These are phyloP conservation scores for Mycena rosella DNA, from an alignment of 768 basidiomycete species.

Conservation along the genomic window DNA sequence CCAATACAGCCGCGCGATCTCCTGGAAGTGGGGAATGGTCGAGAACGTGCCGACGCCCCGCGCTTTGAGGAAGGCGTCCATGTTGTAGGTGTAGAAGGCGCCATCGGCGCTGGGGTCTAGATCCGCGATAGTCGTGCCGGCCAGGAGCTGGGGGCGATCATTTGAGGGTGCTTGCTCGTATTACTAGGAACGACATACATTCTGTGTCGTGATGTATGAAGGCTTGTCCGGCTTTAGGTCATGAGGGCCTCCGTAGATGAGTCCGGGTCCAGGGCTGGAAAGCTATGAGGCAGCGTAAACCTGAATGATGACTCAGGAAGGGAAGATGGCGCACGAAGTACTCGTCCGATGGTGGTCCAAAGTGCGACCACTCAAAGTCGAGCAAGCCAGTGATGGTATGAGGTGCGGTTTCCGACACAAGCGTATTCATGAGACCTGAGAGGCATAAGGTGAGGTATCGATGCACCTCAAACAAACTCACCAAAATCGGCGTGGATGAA, in stretches of 20 bases:
- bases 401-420: conserved; percentile 18
- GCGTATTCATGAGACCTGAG: conserved; percentile 17
- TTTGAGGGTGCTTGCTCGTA: too few species aligned
- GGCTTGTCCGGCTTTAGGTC: conserved; percentile 3
- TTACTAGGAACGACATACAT: background rate
- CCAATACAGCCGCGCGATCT: conserved; percentile 28
- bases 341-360: conserved; percentile 22
- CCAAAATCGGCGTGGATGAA: conserved; percentile 27
- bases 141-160: conserved; percentile 9
- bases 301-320: background rate
- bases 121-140: conserved; percentile 4
- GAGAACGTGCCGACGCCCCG: conserved; percentile 18
- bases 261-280: conserved; percentile 20
- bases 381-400: conserved; percentile 16
- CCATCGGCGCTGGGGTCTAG: background rate
- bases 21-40: conserved; percentile 18
- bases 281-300: background rate
- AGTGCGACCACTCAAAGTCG: conserved; percentile 28
- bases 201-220: background rate
- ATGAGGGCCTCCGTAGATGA: conserved; percentile 21
- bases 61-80: conserved; percentile 19
- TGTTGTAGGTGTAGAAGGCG: conserved; percentile 17
- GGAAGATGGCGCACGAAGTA: conserved; percentile 13
- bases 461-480: background rate
- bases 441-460: background rate